phyloP scores from a whole-genome alignment of 371 early-diverging fungal species.

The Gilbertella persicaria region DNA sequence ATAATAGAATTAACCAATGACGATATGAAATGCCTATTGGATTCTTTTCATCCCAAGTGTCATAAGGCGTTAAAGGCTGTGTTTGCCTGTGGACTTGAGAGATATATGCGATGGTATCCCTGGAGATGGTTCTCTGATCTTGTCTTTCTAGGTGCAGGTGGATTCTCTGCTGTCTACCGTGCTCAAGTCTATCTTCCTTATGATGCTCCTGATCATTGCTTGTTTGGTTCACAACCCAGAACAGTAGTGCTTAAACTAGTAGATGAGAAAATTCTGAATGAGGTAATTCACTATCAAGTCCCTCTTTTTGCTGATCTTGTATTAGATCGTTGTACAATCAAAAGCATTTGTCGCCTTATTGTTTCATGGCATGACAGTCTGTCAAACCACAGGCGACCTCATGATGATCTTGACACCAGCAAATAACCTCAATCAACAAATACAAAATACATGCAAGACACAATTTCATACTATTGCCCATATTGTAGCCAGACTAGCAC shows the following conservation, averaged over 20 bases:
- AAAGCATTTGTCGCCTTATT: conserved; percentile 38
- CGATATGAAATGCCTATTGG: conserved; percentile 19
- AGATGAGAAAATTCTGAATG: conserved; percentile 45
- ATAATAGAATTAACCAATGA: conserved; percentile 23
- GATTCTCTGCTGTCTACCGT: conserved; percentile 42
- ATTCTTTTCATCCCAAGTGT: conserved; percentile 33
- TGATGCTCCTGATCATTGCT: conserved; percentile 33
- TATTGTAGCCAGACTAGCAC: conserved; percentile 35
- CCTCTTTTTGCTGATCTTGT: background rate
- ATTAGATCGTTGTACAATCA: conserved; percentile 42
- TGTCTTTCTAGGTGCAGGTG: conserved; percentile 43
- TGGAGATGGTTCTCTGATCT: conserved; percentile 47
- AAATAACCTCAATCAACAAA: conserved; percentile 36
- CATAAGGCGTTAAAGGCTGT: conserved; percentile 30
- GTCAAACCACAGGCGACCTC: conserved; percentile 42
- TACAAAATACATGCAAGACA: conserved; percentile 12
- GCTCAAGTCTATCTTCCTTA: conserved; percentile 29
- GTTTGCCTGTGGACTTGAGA: conserved; percentile 31
- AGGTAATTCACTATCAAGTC: conserved; percentile 15
- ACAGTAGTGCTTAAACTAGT: conserved; percentile 42
- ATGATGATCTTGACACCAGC: conserved; percentile 41
- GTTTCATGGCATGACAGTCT: conserved; percentile 44
- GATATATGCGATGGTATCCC: conserved; percentile 45
- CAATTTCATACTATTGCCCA: conserved; percentile 12
- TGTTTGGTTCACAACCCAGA: conserved; percentile 23